phyloP scores from a whole-genome alignment of 495 filamentous ascomycete species.

The Podospora pseudopauciseta region DNA sequence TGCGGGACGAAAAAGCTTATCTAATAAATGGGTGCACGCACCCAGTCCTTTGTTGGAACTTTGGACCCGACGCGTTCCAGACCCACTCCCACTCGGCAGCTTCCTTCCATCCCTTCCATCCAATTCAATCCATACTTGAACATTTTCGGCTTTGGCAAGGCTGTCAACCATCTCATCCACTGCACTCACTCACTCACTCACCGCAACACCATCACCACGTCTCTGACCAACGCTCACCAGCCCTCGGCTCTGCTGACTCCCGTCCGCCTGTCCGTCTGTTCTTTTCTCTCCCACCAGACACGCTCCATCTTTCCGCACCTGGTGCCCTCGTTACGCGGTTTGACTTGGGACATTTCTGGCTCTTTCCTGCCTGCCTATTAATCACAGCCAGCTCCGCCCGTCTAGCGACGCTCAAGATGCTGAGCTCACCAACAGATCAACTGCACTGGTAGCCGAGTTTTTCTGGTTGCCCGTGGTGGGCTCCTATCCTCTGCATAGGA shows the following conservation, averaged over 20 bases:
- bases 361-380: neutral
- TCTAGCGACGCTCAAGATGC: slow-evolving; percentile 14
- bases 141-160: no score
- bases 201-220: no score
- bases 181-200: no score
- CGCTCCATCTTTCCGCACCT: neutral
- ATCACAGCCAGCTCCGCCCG: neutral
- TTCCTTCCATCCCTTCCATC: no score
- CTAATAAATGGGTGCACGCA: neutral
- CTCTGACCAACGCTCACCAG: neutral
- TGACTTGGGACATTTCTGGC: neutral
- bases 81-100: neutral
- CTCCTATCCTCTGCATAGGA: neutral
- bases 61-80: neutral
- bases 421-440: neutral
- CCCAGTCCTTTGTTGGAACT: neutral
- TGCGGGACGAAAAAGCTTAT: neutral
- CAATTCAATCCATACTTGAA: no score
- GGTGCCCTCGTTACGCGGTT: neutral
- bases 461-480: neutral
- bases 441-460: neutral
- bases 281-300: neutral
- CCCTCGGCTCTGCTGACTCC: neutral
- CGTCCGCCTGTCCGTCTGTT: no score
- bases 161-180: no score